A percentile compares a stretch with the other conserved stretches of the same genome.
These are phyloP conservation scores for Pichia californica DNA, from an alignment of 805 yeast genomes.

Conservation along the genomic window DNA sequence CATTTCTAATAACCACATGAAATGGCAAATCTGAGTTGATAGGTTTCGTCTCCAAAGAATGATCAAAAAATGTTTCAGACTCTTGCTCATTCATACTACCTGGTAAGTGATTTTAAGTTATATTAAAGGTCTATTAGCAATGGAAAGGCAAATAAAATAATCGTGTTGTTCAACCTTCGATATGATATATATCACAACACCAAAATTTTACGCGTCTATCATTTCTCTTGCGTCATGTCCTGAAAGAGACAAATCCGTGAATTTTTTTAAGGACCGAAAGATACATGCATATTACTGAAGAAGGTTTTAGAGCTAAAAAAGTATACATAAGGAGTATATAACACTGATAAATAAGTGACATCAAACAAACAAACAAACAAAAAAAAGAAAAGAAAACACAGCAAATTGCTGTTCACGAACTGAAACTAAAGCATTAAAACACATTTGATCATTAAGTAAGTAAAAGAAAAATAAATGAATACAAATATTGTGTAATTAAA, in stretches of 20 bases:
- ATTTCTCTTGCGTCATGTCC: too few species aligned
- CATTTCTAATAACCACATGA: slow-evolving; percentile 17
- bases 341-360: background rate
- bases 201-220: too few species aligned
- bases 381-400: background rate
- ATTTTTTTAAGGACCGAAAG: too few species aligned
- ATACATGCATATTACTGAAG: too few species aligned
- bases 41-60: too few species aligned
- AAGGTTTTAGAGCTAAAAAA: background rate
- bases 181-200: too few species aligned
- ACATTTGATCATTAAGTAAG: slow-evolving; percentile 6
- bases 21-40: too few species aligned
- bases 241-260: too few species aligned
- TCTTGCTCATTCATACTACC: background rate
- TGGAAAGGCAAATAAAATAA: too few species aligned
- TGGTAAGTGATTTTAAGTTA: background rate
- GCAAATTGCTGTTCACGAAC: slow-evolving; percentile 1
- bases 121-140: too few species aligned
- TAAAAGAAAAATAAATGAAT: background rate
- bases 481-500: background rate
- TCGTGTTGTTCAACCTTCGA: too few species aligned
- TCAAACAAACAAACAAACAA: too few species aligned
- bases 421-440: slow-evolving; percentile 13
- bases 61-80: slow-evolving; percentile 9
- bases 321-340: background rate